These are phyloP conservation scores for Auricularia auricula-judae DNA, from an alignment of 768 basidiomycete genomes.

Conservation along the genomic window DNA sequence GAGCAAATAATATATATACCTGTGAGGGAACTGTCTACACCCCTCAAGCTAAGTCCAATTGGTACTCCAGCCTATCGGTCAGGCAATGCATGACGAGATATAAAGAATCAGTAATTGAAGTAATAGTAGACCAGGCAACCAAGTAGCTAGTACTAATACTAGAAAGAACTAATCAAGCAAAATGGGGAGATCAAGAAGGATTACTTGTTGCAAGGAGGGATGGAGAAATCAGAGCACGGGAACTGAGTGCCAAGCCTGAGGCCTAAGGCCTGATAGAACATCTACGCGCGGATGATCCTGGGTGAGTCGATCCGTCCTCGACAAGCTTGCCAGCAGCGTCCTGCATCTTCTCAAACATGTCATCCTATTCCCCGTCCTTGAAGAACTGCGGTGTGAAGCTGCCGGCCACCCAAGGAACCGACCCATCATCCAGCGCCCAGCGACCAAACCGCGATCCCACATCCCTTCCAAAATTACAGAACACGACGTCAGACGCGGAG, in stretches of 20 bases:
- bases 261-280: background rate
- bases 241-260: background rate
- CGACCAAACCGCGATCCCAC: conserved; percentile 35
- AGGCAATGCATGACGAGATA: too few species aligned
- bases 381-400: conserved; percentile 40
- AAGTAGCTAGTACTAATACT: too few species aligned
- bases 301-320: conserved; percentile 5
- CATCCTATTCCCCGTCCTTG: conserved; percentile 33
- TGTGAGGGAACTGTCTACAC: too few species aligned
- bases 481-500: conserved; percentile 34
- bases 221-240: too few species aligned
- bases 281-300: background rate
- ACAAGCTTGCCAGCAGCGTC: conserved; percentile 23
- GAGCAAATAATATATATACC: too few species aligned
- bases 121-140: too few species aligned
- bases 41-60: too few species aligned
- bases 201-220: too few species aligned
- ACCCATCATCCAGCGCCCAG: conserved; percentile 39
- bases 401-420: conserved; percentile 39
- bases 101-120: too few species aligned
- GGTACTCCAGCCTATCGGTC: too few species aligned
- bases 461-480: conserved; percentile 44
- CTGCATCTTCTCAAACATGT: conserved; percentile 45
- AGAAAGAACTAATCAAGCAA: too few species aligned
- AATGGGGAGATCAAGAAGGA: too few species aligned